These are phyloP conservation scores for Solanum verrucosum DNA, from an alignment of 257 asterid species.

Conservation along the genomic window DNA sequence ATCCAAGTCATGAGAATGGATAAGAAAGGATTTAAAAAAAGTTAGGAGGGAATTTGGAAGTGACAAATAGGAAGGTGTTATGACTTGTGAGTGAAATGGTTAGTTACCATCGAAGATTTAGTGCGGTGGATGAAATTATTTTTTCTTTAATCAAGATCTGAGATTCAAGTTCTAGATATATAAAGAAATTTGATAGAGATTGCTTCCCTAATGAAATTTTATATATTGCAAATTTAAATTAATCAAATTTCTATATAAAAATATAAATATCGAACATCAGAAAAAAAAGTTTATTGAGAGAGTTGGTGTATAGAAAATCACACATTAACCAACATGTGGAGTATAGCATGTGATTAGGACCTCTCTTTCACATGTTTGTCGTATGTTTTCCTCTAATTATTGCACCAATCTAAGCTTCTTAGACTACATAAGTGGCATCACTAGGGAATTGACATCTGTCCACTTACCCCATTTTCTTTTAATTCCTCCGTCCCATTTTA, in stretches of 20 bases:
- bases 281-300: background rate
- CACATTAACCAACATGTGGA: background rate
- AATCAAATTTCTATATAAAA: no score
- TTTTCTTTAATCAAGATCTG: rapidly evolving
- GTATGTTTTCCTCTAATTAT: background rate
- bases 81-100: background rate
- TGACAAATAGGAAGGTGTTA: no score
- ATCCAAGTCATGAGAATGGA: background rate
- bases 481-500: no score
- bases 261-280: rapidly evolving
- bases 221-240: no score
- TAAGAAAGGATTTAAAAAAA: background rate
- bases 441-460: constrained; percentile 8
- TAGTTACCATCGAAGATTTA: no score
- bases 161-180: no score
- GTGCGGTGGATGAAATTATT: no score
- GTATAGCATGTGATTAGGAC: background rate
- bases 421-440: background rate
- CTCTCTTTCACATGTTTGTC: background rate
- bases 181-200: no score
- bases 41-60: background rate
- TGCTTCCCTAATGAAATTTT: background rate
- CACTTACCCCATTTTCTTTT: background rate
- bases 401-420: background rate
- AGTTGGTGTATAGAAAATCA: background rate